phyloP scores from a whole-genome alignment of 2,329 filamentous ascomycete species.

The Myrmaecium sp. region DNA sequence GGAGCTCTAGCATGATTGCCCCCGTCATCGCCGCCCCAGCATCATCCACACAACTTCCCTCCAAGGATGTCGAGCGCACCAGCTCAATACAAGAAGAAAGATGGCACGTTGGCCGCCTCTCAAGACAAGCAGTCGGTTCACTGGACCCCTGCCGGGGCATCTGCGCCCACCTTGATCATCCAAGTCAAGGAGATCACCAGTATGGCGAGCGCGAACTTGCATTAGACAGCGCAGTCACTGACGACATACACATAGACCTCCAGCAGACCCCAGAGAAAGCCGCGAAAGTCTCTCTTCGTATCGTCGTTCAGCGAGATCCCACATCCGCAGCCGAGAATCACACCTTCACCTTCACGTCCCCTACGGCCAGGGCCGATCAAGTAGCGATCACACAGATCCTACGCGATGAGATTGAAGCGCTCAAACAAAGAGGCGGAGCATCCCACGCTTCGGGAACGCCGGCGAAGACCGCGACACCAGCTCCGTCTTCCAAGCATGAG shows the following conservation, averaged over 20 bases:
- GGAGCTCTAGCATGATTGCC: no score
- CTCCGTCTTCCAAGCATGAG: slow-evolving; percentile 15
- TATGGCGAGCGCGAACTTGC: slow-evolving; percentile 28
- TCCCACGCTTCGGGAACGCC: slow-evolving; percentile 20
- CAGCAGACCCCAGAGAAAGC: slow-evolving; percentile 85
- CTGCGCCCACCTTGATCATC: slow-evolving; percentile 51
- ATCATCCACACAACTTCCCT: no score
- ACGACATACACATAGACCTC: slow-evolving; percentile 43
- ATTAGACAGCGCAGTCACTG: background rate
- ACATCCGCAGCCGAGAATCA: slow-evolving; percentile 49
- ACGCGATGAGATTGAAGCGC: slow-evolving; percentile 56
- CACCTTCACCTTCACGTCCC: slow-evolving; percentile 78
- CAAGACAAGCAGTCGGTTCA: slow-evolving; percentile 56
- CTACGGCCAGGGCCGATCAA: slow-evolving; percentile 65
- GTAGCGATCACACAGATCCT: slow-evolving; percentile 71
- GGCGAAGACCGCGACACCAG: slow-evolving; percentile 12
- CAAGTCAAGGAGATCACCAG: slow-evolving; percentile 65
- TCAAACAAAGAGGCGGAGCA: slow-evolving; percentile 32
- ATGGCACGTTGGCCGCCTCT: slow-evolving; percentile 65
- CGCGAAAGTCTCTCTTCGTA: slow-evolving; percentile 83
- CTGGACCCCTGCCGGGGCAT: slow-evolving; percentile 57
- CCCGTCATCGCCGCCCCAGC: no score
- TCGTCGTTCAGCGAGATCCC: slow-evolving; percentile 55
- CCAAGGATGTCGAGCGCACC: no score
- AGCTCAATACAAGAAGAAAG: slow-evolving; percentile 99